Percentiles rank a stretch among this genome's conserved stretches.
These are phyloP conservation scores for Cladorrhinum sp. DNA, from an alignment of 2,329 filamentous ascomycete genomes.

Conservation along the genomic window DNA sequence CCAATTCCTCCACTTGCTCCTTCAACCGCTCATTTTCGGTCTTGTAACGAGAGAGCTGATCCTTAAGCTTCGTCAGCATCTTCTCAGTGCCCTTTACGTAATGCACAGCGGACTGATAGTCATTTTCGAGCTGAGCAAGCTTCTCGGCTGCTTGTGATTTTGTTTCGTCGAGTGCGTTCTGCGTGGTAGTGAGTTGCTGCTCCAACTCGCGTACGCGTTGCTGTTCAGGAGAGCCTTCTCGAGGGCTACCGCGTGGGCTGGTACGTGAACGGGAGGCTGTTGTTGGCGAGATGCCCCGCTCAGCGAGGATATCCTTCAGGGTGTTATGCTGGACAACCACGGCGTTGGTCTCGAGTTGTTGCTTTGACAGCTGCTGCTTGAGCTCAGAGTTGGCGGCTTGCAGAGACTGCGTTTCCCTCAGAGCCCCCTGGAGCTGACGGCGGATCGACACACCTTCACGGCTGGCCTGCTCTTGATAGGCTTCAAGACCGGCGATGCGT, in stretches of 20 bases:
- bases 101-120: constrained; percentile 96
- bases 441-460: constrained; percentile 87
- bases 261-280: constrained; percentile 68
- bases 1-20: constrained; percentile 69
- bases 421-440: constrained; percentile 79
- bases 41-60: constrained; percentile 92
- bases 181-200: constrained; percentile 73
- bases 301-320: constrained; percentile 85
- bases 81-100: constrained; percentile 99
- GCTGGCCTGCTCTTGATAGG: constrained; percentile 95
- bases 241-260: constrained; percentile 61
- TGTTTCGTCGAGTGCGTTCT: constrained; percentile 81
- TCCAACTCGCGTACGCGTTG: constrained; percentile 80
- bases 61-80: constrained; percentile 98
- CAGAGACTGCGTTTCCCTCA: constrained; percentile 80
- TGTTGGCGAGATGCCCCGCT: constrained; percentile 80
- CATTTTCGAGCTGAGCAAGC: constrained; percentile 87
- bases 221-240: constrained; percentile 76
- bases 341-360: constrained; percentile 92
- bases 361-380: constrained; percentile 75
- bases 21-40: constrained; percentile 78
- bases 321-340: constrained; percentile 88
- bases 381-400: constrained; percentile 78
- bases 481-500: constrained; percentile 91
- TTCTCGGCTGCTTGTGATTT: constrained; percentile 83